phyloP scores from a whole-genome alignment of 1,139 yeast species.

The Sugiyamaella grinbergsii region DNA sequence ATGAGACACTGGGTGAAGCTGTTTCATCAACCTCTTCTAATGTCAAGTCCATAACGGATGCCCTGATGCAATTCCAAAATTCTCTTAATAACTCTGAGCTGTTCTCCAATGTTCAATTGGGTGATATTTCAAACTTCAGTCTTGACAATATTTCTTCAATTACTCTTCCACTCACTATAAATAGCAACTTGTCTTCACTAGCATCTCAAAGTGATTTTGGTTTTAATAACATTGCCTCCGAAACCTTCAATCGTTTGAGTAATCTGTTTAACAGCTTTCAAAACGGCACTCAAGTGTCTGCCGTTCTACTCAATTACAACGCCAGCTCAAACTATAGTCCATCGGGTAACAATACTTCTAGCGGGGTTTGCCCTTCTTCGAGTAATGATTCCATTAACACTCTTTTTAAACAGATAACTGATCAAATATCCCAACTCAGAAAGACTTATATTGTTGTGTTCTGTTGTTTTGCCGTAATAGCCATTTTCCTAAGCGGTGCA shows the following conservation, averaged over 20 bases:
- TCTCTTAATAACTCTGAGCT: constrained; percentile 24
- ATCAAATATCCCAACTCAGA: constrained; percentile 11
- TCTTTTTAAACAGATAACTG: neutral
- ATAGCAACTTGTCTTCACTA: constrained; percentile 3
- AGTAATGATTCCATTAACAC: neutral
- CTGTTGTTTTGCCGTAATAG: constrained; percentile 22
- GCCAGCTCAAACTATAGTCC: neutral
- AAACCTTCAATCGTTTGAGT: neutral
- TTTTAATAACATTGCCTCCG: constrained; percentile 13
- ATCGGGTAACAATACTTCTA: neutral
- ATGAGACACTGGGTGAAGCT: constrained; percentile 15
- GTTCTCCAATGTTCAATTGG: constrained; percentile 25
- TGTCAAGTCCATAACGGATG: constrained; percentile 22
- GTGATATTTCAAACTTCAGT: constrained; percentile 22
- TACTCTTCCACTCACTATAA: constrained; percentile 21
- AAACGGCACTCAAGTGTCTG: neutral
- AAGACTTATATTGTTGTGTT: constrained; percentile 22
- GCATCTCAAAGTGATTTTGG: constrained; percentile 14
- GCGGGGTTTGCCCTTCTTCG: neutral
- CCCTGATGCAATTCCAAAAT: constrained; percentile 26
- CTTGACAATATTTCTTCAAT: constrained; percentile 23
- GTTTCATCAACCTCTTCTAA: constrained; percentile 18
- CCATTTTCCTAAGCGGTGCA: constrained; percentile 17
- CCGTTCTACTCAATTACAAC: neutral
- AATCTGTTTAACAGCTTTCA: constrained; percentile 1